These are phyloP conservation scores for Rachicladosporium sp. DNA, from an alignment of 2,329 filamentous ascomycete species.

Conservation along the genomic window DNA sequence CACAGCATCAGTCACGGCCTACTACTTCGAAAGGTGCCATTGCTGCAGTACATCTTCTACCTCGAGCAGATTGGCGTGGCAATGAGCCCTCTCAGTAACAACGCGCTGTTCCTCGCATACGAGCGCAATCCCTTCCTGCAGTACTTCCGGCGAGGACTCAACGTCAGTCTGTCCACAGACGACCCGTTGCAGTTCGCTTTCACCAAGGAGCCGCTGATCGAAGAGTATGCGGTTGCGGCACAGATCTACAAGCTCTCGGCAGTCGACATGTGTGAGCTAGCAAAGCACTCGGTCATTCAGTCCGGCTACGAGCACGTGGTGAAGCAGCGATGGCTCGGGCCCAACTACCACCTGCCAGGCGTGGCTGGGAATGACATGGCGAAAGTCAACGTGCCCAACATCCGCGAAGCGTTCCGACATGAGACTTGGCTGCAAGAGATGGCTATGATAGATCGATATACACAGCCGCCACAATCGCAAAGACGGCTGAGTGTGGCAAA, in stretches of 20 bases:
- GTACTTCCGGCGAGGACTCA: slow-evolving; percentile 89
- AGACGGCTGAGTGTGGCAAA: slow-evolving; percentile 16
- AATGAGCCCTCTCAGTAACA: slow-evolving; percentile 98
- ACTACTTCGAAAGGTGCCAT: slow-evolving; percentile 79
- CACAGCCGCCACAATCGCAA: slow-evolving; percentile 13
- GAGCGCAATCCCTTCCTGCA: slow-evolving; percentile 92
- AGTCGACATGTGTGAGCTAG: slow-evolving; percentile 96
- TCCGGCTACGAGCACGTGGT: slow-evolving; percentile 83
- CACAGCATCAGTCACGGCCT: slow-evolving; percentile 96
- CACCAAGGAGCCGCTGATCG: slow-evolving; percentile 93
- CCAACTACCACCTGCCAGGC: slow-evolving; percentile 64
- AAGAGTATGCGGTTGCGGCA: slow-evolving; percentile 94
- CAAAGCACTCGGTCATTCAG: slow-evolving; percentile 89
- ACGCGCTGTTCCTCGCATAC: slow-evolving; percentile 89
- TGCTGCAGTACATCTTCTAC: slow-evolving; percentile 95
- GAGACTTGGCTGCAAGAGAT: slow-evolving; percentile 76
- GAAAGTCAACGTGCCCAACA: slow-evolving; percentile 92
- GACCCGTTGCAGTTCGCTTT: slow-evolving; percentile 97
- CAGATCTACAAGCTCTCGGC: slow-evolving; percentile 97
- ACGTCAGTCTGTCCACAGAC: slow-evolving; percentile 91
- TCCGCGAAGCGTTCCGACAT: slow-evolving; percentile 78
- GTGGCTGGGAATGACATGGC: slow-evolving; percentile 80
- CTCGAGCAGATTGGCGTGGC: slow-evolving; percentile 96
- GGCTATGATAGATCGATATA: slow-evolving; percentile 50
- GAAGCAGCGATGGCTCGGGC: slow-evolving; percentile 85